Evolutionary conservation across 164 flowering plant species (phyloP), one percentile per base, ranked within the genome.

Genomic region (Liriodendron chinense): DNA sequence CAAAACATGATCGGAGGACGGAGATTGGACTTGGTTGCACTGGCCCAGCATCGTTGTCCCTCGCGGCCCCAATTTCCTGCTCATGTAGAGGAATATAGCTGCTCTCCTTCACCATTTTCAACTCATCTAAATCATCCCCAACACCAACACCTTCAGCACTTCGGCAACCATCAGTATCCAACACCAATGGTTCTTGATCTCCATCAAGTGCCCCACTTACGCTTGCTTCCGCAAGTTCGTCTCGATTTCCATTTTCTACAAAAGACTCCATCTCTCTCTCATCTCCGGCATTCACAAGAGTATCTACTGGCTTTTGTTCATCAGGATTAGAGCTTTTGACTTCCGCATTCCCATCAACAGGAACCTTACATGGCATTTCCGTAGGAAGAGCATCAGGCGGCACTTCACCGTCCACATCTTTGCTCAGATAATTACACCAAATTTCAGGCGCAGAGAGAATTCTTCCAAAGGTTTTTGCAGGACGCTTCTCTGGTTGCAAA

Each of bases 381-480:
- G 75, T 68, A 64, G 62, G 77, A 68, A 69, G 74, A 56, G 71
- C 64, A 48, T 76, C 78, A 12, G 48, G 63, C 63, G 80, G 73
- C 26, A 71, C 82, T 61, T 84, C 90, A 72, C 34, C 69, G 18
- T 74, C 84, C 69, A 78, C 66, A 70, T 62, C 68, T 21, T 57
- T 20, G 28, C 50, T 68, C 10, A 57, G 72, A 59, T 24, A 67
- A 67, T 80, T 82, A 53, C 79, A 78, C 77, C 79, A 78, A 20
- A 89, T 78, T 50, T 87, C 86, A 62, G 98, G 94, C 62, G 85
- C 75, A 7, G 96, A 95, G 16, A 74, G 77, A 66, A 91, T 83
- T 82, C 96, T 89, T 72, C 72, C 85, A 56, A 90, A 78, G 28
- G 76, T 22, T 74, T 81, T 84, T 20, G 70, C 25, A 43, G 68